Conservation (phyloP, 805 yeast genomes). For the Candida dajiaensis region DNA sequence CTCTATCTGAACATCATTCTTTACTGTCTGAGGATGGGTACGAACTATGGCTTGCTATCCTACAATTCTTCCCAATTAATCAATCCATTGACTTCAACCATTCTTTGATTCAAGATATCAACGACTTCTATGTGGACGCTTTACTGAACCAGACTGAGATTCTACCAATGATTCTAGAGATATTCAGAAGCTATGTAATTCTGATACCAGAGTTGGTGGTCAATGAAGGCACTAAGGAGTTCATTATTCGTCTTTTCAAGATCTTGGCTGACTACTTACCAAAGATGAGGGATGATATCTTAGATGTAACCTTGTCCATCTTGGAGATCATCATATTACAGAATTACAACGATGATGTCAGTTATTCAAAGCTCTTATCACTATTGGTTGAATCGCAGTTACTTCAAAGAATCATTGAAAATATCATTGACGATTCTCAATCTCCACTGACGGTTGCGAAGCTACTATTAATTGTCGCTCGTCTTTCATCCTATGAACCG, state of each 20-base stretch:
- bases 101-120: conserved; percentile 15
- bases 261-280: conserved; percentile 48
- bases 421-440: conserved; percentile 26
- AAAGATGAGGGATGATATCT: conserved; percentile 66
- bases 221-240: conserved; percentile 30
- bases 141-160: conserved; percentile 70
- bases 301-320: conserved; percentile 46
- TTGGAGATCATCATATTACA: conserved; percentile 41
- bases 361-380: conserved; percentile 15
- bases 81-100: conserved; percentile 10
- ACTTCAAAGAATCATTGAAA: conserved; percentile 23
- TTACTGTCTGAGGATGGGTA: conserved; percentile 79
- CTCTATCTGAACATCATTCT: conserved; percentile 45
- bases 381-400: conserved; percentile 24
- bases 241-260: conserved; percentile 35
- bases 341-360: conserved; percentile 15
- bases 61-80: conserved; percentile 51
- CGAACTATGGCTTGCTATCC: conserved; percentile 71
- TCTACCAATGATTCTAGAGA: conserved; percentile 54
- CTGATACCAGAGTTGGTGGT: conserved; percentile 36
- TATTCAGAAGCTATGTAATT: conserved; percentile 57
- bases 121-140: conserved; percentile 43
- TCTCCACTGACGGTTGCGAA: conserved; percentile 28
- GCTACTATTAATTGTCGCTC: conserved; percentile 29
- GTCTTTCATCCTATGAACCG: conserved; percentile 31